These are phyloP conservation scores for Scedosporium aurantiacum DNA, from an alignment of 2,329 filamentous ascomycete genomes.

Conservation along the genomic window DNA sequence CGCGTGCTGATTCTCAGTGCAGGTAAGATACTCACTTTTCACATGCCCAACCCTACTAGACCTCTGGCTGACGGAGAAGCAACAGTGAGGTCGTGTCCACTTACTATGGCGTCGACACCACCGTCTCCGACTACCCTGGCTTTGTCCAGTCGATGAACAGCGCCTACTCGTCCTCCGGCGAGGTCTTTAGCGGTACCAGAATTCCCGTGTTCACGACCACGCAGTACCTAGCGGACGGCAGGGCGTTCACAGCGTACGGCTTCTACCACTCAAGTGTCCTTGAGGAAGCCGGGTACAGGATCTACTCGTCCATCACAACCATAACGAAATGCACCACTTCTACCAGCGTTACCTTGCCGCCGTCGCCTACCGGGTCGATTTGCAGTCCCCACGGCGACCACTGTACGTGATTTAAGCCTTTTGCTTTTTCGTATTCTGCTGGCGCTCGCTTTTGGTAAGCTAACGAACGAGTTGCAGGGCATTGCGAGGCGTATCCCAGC, in stretches of 20 bases:
- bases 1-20: neutral
- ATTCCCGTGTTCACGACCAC: constrained; percentile 12
- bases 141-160: constrained; percentile 13
- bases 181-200: constrained; percentile 11
- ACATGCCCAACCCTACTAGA: too few species aligned
- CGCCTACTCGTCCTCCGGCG: constrained; percentile 13
- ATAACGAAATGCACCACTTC: constrained; percentile 8
- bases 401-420: neutral
- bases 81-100: constrained; percentile 10
- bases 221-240: constrained; percentile 9
- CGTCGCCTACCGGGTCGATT: constrained; percentile 11
- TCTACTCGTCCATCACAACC: constrained; percentile 9
- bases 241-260: constrained; percentile 12
- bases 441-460: neutral
- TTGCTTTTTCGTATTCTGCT: too few species aligned
- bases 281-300: constrained; percentile 12
- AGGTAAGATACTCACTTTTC: neutral
- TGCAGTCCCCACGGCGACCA: constrained; percentile 9
- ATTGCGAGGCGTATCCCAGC: constrained; percentile 8
- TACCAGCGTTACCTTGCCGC: constrained; percentile 8
- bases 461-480: constrained; percentile 5
- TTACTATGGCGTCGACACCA: constrained; percentile 13
- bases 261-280: constrained; percentile 14
- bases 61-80: neutral
- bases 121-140: constrained; percentile 11